Conservation (phyloP, 2,329 filamentous ascomycete genomes). For the Botryotinia globosa region DNA sequence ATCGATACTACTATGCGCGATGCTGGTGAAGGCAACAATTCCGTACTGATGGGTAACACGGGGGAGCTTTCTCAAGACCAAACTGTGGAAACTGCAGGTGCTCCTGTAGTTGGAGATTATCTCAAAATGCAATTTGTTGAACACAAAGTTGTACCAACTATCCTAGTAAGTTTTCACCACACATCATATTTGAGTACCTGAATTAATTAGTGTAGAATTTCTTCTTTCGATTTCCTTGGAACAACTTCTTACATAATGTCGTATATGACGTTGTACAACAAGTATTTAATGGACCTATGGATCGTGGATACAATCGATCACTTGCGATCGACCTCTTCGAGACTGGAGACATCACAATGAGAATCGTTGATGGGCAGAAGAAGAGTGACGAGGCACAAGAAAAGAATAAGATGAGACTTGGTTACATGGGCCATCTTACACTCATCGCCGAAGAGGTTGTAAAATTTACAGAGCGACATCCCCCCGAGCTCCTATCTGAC, state of each 20-base stretch:
- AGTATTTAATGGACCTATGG: slow-evolving; percentile 98
- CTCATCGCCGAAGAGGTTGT: slow-evolving; percentile 97
- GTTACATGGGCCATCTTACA: slow-evolving; percentile 97
- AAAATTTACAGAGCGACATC: slow-evolving; percentile 94
- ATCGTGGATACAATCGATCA: slow-evolving; percentile 86
- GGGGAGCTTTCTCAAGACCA: slow-evolving; percentile 30
- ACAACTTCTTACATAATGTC: slow-evolving; percentile 98
- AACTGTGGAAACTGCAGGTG: slow-evolving; percentile 24
- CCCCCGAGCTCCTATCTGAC: slow-evolving; percentile 81
- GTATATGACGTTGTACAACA: slow-evolving; percentile 99
- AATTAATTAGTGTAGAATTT: slow-evolving; percentile 63
- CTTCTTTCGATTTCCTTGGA: slow-evolving; percentile 98
- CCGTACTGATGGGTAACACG: slow-evolving; percentile 33
- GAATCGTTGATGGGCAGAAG: slow-evolving; percentile 87
- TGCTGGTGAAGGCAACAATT: slow-evolving; percentile 36
- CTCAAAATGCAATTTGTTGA: slow-evolving; percentile 97
- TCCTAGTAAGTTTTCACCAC: slow-evolving; percentile 65
- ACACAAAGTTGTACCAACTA: slow-evolving; percentile 89
- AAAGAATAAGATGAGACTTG: slow-evolving; percentile 83
- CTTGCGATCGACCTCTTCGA: slow-evolving; percentile 93
- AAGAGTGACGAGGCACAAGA: slow-evolving; percentile 82
- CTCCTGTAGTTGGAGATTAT: slow-evolving; percentile 85
- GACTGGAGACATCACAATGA: slow-evolving; percentile 80
- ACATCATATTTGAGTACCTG: not conserved
- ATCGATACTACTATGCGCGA: slow-evolving; percentile 39